Conservation (phyloP, 2,329 filamentous ascomycete genomes). For the Trichophyton rubrum region DNA sequence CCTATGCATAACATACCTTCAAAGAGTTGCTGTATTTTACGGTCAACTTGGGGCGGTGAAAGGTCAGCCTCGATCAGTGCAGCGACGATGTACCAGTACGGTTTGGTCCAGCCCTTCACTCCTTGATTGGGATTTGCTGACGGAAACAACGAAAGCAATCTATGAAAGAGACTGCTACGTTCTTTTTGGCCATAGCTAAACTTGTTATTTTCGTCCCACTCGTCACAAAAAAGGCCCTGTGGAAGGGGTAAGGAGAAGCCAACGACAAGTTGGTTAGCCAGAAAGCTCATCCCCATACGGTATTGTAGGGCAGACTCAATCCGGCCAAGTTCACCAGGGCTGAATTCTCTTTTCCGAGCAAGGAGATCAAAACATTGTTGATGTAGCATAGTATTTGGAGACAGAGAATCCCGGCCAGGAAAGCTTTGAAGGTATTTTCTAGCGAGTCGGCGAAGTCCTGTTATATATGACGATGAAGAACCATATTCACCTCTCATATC, state of each 20-base stretch:
- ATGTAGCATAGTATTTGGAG: constrained; percentile 1
- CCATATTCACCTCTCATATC: no score
- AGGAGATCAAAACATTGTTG: background rate
- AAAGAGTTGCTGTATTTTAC: no score
- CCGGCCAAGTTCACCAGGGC: background rate
- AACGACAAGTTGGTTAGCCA: background rate
- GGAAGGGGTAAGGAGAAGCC: background rate
- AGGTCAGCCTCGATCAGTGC: background rate
- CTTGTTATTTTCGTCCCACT: background rate
- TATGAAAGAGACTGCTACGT: background rate
- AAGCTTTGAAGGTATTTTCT: constrained; percentile 4
- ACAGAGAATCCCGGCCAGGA: constrained; percentile 1
- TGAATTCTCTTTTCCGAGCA: background rate
- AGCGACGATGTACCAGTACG: background rate
- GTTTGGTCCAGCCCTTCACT: background rate
- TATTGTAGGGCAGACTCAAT: background rate
- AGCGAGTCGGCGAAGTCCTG: background rate
- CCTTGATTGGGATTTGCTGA: background rate
- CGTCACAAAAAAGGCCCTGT: background rate
- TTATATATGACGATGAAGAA: background rate
- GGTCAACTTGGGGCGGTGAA: background rate
- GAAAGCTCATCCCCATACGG: background rate
- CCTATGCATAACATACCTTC: no score
- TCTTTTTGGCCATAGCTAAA: background rate
- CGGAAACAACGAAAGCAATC: background rate